phyloP scores from a whole-genome alignment of 306 rosid species.

The Medicago arabica region DNA sequence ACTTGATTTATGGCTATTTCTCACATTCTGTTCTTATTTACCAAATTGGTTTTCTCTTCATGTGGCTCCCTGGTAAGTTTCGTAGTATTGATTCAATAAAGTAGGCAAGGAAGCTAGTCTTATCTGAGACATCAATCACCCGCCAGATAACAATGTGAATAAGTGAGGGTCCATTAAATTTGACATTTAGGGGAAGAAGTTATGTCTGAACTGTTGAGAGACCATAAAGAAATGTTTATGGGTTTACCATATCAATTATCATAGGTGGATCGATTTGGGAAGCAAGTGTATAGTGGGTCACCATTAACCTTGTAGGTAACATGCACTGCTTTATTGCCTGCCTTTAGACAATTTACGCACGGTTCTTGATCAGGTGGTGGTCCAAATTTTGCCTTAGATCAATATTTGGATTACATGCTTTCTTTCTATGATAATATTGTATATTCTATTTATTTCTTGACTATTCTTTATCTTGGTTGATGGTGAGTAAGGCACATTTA shows the following conservation, averaged over 20 bases:
- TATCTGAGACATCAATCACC: constrained; percentile 47
- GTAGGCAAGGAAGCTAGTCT: constrained; percentile 43
- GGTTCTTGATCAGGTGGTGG: constrained; percentile 43
- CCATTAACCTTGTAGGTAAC: constrained; percentile 51
- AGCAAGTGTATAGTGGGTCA: constrained; percentile 57
- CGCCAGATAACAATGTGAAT: constrained; percentile 43
- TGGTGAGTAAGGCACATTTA: no score
- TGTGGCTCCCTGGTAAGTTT: constrained; percentile 48
- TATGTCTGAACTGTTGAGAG: constrained; percentile 47
- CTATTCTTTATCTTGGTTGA: neutral
- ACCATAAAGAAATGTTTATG: constrained; percentile 47
- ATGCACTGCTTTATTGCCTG: constrained; percentile 53
- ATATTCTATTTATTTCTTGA: constrained; percentile 35
- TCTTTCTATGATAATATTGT: constrained; percentile 29
- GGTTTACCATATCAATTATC: constrained; percentile 48
- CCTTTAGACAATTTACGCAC: constrained; percentile 42
- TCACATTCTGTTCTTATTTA: constrained; percentile 28
- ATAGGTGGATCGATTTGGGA: constrained; percentile 48
- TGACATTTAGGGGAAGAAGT: constrained; percentile 55
- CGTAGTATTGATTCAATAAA: constrained; percentile 46
- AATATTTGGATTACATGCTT: constrained; percentile 40
- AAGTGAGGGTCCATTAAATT: constrained; percentile 53
- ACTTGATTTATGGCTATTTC: constrained; percentile 35
- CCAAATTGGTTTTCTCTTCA: constrained; percentile 40
- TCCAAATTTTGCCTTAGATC: constrained; percentile 43